Conservation (phyloP, 2,329 filamentous ascomycete species). For the Colletotrichum tamarilloi region DNA sequence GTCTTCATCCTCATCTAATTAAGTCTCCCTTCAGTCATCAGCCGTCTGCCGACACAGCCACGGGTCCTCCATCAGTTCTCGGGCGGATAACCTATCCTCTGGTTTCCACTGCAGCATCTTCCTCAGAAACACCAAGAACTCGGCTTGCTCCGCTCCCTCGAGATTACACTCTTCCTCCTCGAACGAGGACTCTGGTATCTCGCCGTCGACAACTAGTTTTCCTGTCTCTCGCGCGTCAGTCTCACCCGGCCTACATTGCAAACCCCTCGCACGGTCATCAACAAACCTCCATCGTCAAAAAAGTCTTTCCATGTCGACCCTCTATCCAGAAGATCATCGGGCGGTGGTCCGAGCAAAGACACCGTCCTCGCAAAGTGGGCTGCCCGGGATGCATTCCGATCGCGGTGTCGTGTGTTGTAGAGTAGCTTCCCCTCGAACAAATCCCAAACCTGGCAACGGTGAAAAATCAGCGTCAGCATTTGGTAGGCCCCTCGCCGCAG, state of each 20-base stretch:
- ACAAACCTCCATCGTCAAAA: conserved; percentile 40
- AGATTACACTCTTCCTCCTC: conserved; percentile 32
- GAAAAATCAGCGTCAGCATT: not conserved
- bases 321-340: conserved; percentile 45
- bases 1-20: not conserved
- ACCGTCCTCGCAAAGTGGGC: conserved; percentile 50
- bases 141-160: conserved; percentile 35
- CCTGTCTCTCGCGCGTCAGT: conserved; percentile 14
- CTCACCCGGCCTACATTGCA: accelerated
- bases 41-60: conserved; percentile 16
- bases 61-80: conserved; percentile 27
- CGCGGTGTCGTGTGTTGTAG: conserved; percentile 39
- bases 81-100: conserved; percentile 39
- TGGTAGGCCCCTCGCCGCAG: too few species aligned
- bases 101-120: conserved; percentile 43
- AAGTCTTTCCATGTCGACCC: conserved; percentile 40
- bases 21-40: not conserved
- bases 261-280: accelerated
- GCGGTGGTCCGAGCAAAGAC: conserved; percentile 50
- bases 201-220: not conserved
- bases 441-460: conserved; percentile 43
- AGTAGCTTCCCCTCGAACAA: conserved; percentile 44
- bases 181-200: conserved; percentile 23
- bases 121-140: conserved; percentile 38
- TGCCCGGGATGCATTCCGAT: conserved; percentile 38